A percentile compares a stretch with the other conserved stretches of the same genome.
Conservation (phyloP, 192 early-diverging fungal genomes). For the Coemansia sp. region DNA sequence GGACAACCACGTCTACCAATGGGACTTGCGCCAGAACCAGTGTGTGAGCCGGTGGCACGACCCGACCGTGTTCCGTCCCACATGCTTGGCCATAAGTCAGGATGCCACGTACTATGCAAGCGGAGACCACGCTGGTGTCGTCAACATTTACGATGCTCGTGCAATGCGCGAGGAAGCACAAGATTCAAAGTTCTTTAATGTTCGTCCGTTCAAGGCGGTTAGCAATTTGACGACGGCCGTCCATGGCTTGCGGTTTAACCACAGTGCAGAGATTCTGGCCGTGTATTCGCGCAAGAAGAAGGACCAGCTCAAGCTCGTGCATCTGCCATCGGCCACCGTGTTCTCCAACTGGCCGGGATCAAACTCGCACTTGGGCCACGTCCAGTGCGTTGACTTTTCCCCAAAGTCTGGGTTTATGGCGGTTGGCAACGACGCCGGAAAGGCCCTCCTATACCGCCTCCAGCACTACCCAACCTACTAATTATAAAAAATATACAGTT, state of each 20-base stretch:
- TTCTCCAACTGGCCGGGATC: conserved; percentile 94
- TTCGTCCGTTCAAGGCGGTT: conserved; percentile 69
- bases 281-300: conserved; percentile 71
- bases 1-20: conserved; percentile 88
- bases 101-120: conserved; percentile 78
- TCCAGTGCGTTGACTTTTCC: conserved; percentile 79
- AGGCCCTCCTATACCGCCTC: conserved; percentile 80
- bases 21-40: conserved; percentile 71
- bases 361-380: conserved; percentile 77
- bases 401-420: conserved; percentile 88
- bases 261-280: conserved; percentile 78
- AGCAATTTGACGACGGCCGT: conserved; percentile 85
- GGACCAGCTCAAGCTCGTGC: conserved; percentile 78
- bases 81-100: conserved; percentile 65
- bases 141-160: conserved; percentile 79
- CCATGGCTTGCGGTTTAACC: conserved; percentile 72
- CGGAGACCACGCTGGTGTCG: conserved; percentile 80
- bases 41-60: conserved; percentile 81
- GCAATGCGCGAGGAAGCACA: conserved; percentile 9
- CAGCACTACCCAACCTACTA: conserved; percentile 57
- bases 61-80: conserved; percentile 76
- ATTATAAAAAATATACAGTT: not conserved
- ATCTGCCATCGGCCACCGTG: conserved; percentile 76
- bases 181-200: conserved; percentile 44
- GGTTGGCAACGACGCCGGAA: conserved; percentile 88